Base-by-base conservation (phyloP, 768 basidiomycete genomes). In the Russula olivacea region DNA sequence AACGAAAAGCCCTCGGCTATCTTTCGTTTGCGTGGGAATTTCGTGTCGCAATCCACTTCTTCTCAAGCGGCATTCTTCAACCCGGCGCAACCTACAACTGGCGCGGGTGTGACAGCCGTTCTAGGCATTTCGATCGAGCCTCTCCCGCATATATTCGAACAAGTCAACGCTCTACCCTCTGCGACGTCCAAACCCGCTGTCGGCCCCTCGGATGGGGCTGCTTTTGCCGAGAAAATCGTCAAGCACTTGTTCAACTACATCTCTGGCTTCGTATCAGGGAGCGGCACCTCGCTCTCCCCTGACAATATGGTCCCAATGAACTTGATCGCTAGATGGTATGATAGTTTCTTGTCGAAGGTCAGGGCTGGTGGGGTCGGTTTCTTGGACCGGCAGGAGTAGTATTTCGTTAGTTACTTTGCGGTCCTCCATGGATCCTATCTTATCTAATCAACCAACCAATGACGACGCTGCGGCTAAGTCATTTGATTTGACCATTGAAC, bases 1-100 rank as follows among this genome's bases (percentile, higher is more conserved):
- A 93, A 93, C 71, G 90, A 92, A 36, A 93, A 93, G 71, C 91
- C 91, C 0, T 91, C 90, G 12, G 89, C 91, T 0, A 91, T 93
- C 70, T 93, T 93, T 75, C 89, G 91, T 25, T 78, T 93, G 25
- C 82, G 86, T 4, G 85, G 87, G 9, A 81, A 81, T 12, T 87
- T 84, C 70, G 77, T 76, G n/a, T 66, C 77, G 0, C 58, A 70
- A 12, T 71, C 76, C 2, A 66, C 74, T 0, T 60, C 69, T 23
- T 66, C 74, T 10, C 70, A 74, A 43, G 71, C 70, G 14, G 69
- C 75, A 17, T 76, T 75, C 64, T 69, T 68, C 41, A 67, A 68
- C 48, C 69, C 68, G 30, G 61, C 58, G 6, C 69, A 71, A 4
- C 71, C 74, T 2, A 2, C 73, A 63, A n/a, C 62, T 36, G 65